phyloP scores from a whole-genome alignment of 2,329 filamentous ascomycete species.

The Akanthomyces dipterigenus region DNA sequence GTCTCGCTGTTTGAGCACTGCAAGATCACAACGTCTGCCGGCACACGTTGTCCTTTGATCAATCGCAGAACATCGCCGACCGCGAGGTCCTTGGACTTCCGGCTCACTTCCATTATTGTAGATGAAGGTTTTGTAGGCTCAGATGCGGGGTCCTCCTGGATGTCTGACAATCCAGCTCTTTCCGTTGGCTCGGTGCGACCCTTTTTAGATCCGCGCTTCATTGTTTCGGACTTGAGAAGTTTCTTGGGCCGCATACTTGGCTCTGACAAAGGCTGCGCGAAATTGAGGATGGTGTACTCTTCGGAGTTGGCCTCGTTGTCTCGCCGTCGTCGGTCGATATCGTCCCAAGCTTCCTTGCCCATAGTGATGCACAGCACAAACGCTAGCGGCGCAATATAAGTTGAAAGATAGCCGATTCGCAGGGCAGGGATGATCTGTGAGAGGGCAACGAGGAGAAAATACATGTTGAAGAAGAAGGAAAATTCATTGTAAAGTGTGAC shows the following conservation, averaged over 20 bases:
- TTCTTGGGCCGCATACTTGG: conserved; percentile 33
- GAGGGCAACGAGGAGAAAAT: conserved; percentile 89
- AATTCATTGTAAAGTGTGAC: conserved; percentile 97
- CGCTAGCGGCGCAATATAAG: conserved; percentile 84
- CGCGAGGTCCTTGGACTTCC: conserved; percentile 80
- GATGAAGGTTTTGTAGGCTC: conserved; percentile 42
- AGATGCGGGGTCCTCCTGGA: conserved; percentile 61
- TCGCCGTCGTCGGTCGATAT: conserved; percentile 75
- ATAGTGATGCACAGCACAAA: conserved; percentile 91
- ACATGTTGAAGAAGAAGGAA: conserved; percentile 99
- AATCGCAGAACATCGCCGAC: conserved; percentile 95
- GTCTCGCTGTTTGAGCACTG: conserved; percentile 66
- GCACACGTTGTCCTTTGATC: conserved; percentile 84
- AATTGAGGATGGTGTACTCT: conserved; percentile 69
- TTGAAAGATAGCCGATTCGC: conserved; percentile 88
- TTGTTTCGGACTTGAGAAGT: conserved; percentile 37
- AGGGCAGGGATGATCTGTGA: conserved; percentile 88
- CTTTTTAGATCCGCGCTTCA: conserved; percentile 25
- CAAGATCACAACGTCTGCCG: conserved; percentile 87
- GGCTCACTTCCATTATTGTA: conserved; percentile 59
- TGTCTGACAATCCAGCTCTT: conserved; percentile 48
- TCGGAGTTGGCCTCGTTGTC: conserved; percentile 95
- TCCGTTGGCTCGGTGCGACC: conserved; percentile 25
- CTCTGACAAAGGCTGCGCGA: conserved; percentile 49
- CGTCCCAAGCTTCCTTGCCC: conserved; percentile 92